These are phyloP conservation scores for Helichrysum umbraculigerum DNA, from an alignment of 129 eudicot genomes.

Conservation along the genomic window DNA sequence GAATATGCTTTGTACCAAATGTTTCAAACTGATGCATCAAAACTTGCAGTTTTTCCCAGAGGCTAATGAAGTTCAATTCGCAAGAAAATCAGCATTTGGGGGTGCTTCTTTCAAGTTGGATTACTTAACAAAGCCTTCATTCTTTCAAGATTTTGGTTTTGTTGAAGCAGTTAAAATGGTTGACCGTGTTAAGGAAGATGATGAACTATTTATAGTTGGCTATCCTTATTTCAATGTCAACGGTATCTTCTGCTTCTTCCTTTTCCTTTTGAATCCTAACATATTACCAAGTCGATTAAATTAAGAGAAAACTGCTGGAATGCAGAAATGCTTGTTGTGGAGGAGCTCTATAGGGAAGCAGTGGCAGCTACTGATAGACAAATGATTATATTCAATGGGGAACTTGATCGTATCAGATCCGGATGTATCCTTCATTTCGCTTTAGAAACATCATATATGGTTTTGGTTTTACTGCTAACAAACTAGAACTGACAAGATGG, in stretches of 20 bases:
- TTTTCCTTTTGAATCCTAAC: not conserved
- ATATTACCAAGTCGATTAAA: not conserved
- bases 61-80: slow-evolving; percentile 86
- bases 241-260: slow-evolving; percentile 48
- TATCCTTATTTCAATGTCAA: slow-evolving; percentile 94
- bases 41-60: slow-evolving; percentile 91
- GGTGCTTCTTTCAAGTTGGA: slow-evolving; percentile 90
- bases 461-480: not conserved
- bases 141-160: slow-evolving; percentile 93
- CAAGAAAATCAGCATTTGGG: slow-evolving; percentile 73
- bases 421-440: slow-evolving; percentile 81
- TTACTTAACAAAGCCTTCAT: slow-evolving; percentile 92
- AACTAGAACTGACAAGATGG: not conserved
- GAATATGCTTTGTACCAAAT: not conserved
- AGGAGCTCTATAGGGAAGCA: slow-evolving; percentile 90
- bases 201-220: slow-evolving; percentile 81
- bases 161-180: slow-evolving; percentile 72
- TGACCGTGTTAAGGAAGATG: slow-evolving; percentile 90
- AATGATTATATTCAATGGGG: slow-evolving; percentile 90
- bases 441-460: not conserved
- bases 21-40: slow-evolving; percentile 21
- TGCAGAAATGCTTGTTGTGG: slow-evolving; percentile 98
- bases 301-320: slow-evolving; percentile 14
- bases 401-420: slow-evolving; percentile 94
- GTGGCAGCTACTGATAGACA: slow-evolving; percentile 66